phyloP scores from a whole-genome alignment of 2,329 filamentous ascomycete species.

The Alternaria infectoria region DNA sequence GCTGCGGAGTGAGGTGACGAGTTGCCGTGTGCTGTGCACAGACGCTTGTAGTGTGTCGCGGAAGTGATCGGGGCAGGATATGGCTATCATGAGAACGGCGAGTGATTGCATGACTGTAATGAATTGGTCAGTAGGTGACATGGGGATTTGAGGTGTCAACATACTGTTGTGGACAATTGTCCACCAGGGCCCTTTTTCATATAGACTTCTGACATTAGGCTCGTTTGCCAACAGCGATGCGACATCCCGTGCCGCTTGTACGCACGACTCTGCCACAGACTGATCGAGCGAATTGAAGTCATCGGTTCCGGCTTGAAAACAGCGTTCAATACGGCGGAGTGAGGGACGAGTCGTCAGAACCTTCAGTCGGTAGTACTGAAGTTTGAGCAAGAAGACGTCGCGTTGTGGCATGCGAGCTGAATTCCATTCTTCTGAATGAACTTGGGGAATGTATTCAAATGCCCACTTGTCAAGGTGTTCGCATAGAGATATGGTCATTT shows the following conservation, averaged over 20 bases:
- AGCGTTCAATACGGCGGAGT: conserved; percentile 41
- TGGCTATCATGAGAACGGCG: conserved; percentile 43
- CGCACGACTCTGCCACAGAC: conserved; percentile 36
- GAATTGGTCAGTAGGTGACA: not conserved
- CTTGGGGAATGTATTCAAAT: conserved; percentile 12
- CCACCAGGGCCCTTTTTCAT: conserved; percentile 46
- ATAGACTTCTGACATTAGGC: conserved; percentile 15
- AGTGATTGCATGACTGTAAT: conserved; percentile 43
- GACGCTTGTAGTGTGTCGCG: not conserved
- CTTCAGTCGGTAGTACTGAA: conserved; percentile 39
- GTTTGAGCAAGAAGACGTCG: conserved; percentile 16
- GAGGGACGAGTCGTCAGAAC: conserved; percentile 46
- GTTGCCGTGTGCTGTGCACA: not conserved
- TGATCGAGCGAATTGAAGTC: conserved; percentile 36
- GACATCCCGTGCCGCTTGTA: conserved; percentile 40
- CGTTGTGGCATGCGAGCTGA: conserved; percentile 15
- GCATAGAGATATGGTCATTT: conserved; percentile 29
- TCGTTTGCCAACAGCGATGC: conserved; percentile 35
- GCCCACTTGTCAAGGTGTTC: conserved; percentile 37
- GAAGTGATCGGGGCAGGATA: conserved; percentile 27
- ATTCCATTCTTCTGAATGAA: not conserved
- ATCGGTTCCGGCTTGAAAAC: conserved; percentile 32
- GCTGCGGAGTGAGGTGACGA: conserved; percentile 31
- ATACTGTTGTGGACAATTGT: conserved; percentile 35
- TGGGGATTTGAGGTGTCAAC: not conserved